A percentile compares a stretch with the other conserved stretches of the same genome.
Evolutionary conservation across 345 rosid genomes (phyloP).

Genomic region (Hibiscus tridactylites): DNA sequence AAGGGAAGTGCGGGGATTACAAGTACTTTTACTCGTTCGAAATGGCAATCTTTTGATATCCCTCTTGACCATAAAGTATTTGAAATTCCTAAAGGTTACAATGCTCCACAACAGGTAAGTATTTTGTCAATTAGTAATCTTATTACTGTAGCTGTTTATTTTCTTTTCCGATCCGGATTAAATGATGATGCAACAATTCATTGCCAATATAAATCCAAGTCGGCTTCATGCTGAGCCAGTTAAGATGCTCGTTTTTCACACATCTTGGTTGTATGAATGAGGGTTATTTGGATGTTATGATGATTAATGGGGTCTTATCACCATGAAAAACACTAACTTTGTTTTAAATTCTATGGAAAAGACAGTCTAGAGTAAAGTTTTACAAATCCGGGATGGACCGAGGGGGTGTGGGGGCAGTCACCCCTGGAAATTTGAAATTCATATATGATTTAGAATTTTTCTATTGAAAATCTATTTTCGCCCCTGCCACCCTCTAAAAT

Average conservation of each 20-base stretch:
- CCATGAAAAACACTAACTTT: neutral
- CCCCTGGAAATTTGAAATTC: no score
- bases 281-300: neutral
- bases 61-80: constrained; percentile 70
- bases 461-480: no score
- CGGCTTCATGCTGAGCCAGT: neutral
- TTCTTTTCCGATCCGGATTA: neutral
- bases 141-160: neutral
- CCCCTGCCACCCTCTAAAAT: no score
- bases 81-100: constrained; percentile 66
- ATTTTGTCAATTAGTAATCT: neutral
- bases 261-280: neutral
- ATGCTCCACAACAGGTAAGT: constrained; percentile 85
- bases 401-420: no score
- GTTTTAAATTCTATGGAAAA: neutral
- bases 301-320: neutral
- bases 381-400: neutral
- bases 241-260: neutral
- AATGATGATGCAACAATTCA: neutral
- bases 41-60: constrained; percentile 80
- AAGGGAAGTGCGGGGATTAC: constrained; percentile 54
- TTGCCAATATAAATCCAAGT: neutral
- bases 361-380: neutral
- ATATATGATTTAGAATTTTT: no score
- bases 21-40: constrained; percentile 56